Conservation (phyloP, 2,329 filamentous ascomycete genomes). For the Beauveria scarabaeidicola region DNA sequence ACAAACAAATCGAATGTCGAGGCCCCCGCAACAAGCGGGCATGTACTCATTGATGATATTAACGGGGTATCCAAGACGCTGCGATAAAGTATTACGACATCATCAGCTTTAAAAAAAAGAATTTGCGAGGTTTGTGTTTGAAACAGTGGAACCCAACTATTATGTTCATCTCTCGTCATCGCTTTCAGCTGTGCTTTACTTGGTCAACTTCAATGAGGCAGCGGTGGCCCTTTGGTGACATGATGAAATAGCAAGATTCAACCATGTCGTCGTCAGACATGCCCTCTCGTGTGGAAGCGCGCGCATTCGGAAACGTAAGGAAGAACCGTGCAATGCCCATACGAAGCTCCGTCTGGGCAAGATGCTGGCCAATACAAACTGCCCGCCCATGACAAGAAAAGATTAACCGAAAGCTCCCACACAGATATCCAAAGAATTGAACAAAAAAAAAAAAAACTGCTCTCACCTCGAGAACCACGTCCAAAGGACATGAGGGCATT, state of each 20-base stretch:
- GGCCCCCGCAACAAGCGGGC: too few relatives aligned
- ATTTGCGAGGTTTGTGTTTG: too few relatives aligned
- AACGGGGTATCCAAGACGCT: too few relatives aligned
- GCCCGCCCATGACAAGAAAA: neutral
- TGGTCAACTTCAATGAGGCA: conserved; percentile 3
- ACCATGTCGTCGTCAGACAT: conserved; percentile 30
- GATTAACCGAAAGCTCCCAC: too few relatives aligned
- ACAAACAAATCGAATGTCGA: too few relatives aligned
- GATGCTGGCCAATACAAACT: conserved; percentile 47
- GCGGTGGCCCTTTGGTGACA: conserved; percentile 5
- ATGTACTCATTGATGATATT: too few relatives aligned
- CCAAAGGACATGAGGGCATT: conserved; percentile 44
- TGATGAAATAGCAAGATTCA: conserved; percentile 24
- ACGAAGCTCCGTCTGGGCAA: conserved; percentile 48
- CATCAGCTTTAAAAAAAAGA: too few relatives aligned
- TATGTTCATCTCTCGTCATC: too few relatives aligned
- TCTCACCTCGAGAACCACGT: conserved; percentile 36
- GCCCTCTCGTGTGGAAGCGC: conserved; percentile 22
- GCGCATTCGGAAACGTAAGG: conserved; percentile 31
- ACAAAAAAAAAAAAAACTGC: neutral
- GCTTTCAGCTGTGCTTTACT: too few relatives aligned
- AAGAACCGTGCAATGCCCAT: conserved; percentile 45
- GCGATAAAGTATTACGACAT: too few relatives aligned
- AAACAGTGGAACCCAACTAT: too few relatives aligned
- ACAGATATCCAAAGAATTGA: too few relatives aligned